Percentiles rank a stretch among this genome's conserved stretches.
These are phyloP conservation scores for Daldinia childiae DNA, from an alignment of 495 filamentous ascomycete species.

Conservation along the genomic window DNA sequence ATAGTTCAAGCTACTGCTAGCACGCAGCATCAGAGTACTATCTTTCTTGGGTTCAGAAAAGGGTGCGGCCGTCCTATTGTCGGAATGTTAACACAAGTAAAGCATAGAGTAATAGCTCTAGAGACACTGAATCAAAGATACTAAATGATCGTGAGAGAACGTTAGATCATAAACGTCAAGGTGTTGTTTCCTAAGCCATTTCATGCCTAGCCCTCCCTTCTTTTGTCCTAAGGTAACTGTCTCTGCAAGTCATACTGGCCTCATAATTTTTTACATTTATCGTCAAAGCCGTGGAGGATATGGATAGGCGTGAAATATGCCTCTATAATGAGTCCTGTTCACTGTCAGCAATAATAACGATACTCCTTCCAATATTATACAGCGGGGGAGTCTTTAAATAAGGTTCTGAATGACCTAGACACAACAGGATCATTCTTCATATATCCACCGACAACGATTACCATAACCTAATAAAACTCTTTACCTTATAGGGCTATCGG, in stretches of 20 bases:
- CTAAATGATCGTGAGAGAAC: background rate
- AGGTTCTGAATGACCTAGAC: background rate
- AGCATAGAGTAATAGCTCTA: background rate
- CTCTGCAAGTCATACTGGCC: background rate
- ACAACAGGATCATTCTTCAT: background rate
- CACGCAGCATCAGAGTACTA: background rate
- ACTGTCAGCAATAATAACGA: background rate
- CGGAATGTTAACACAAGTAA: background rate
- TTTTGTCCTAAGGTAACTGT: background rate
- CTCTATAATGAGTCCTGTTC: background rate
- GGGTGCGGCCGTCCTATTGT: background rate
- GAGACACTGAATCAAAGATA: background rate
- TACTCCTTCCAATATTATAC: background rate
- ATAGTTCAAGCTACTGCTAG: constrained; percentile 25
- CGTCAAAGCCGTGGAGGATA: background rate
- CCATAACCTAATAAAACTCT: constrained; percentile 8
- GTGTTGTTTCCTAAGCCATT: background rate
- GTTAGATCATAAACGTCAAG: background rate
- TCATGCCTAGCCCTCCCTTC: background rate
- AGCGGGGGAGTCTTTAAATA: background rate
- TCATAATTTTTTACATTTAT: background rate
- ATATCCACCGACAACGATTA: background rate
- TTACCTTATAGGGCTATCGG: constrained; percentile 8
- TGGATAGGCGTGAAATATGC: no score
- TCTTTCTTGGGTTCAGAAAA: background rate